A percentile compares a stretch with the other conserved stretches of the same genome.
Conservation (phyloP, 176 grass and related monocot species). For the Carex kokanica region DNA sequence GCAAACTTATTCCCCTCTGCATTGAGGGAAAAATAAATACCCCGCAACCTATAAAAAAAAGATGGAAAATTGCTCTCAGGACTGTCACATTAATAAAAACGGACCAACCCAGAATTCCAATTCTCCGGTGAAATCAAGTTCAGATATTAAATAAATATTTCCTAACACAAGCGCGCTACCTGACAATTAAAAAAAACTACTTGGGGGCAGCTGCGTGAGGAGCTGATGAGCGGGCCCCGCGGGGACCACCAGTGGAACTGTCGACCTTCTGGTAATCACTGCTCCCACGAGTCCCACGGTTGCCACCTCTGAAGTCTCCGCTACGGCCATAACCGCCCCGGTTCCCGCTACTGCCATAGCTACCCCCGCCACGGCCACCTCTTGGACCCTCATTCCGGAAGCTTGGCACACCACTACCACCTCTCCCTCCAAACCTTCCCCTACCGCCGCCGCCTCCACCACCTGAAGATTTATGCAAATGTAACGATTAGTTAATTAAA, state of each 20-base stretch:
- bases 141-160: not conserved
- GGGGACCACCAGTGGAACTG: conserved; percentile 43
- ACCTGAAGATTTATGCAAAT: conserved; percentile 41
- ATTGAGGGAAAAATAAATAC: conserved; percentile 18
- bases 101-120: conserved; percentile 13
- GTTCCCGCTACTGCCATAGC: conserved; percentile 51
- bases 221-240: conserved; percentile 30
- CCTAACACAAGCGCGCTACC: conserved; percentile 4
- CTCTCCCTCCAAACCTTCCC: conserved; percentile 73
- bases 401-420: conserved; percentile 25
- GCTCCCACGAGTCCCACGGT: conserved; percentile 54
- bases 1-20: conserved; percentile 18
- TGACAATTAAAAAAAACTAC: conserved; percentile 21
- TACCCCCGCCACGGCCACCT: conserved; percentile 47
- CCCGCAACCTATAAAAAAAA: conserved; percentile 15
- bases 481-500: not conserved
- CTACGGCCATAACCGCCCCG: conserved; percentile 57
- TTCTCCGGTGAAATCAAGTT: not conserved
- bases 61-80: conserved; percentile 10
- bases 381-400: conserved; percentile 66
- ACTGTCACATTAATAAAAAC: conserved; percentile 11
- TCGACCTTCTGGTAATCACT: conserved; percentile 75
- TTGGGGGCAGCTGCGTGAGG: conserved; percentile 24
- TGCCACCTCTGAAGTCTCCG: conserved; percentile 56
- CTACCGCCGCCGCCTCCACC: conserved; percentile 18